Evolutionary conservation across 495 filamentous ascomycete genomes (phyloP), one percentile per base, ranked within the genome.

Genomic region (Annulohypoxylon nitens): DNA sequence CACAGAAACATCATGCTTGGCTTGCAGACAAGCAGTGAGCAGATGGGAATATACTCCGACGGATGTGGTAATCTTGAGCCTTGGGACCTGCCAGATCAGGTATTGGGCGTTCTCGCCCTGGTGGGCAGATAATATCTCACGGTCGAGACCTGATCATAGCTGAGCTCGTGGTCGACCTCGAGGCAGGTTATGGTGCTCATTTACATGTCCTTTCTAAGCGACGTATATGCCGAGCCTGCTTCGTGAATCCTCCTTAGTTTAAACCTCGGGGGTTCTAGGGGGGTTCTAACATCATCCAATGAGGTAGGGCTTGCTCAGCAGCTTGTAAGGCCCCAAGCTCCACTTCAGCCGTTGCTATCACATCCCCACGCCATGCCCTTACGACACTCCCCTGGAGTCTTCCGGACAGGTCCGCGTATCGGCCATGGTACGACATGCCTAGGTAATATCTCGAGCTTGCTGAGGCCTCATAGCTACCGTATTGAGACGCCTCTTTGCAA

Each of bases 61-160:
- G 16, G 4, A 69, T 50, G 54, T 61, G 61, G 66, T 65, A 69
- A 39, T 53, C 51, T 50, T 18, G 30, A 57, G 57, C 39, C 67
- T 57, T 73, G 66, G 75, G 73, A 75, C 73, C 72, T 69, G 72
- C 73, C 73, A 33, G 69, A 77, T 70, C 66, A 70, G 72, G 75
- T 34, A 62, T 69, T 71, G 55, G 39, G 34, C 43, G 66, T 64
- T 69, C 64, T 70, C 53, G 70, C 63, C 69, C 48, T 55, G 51
- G 57, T 69, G 61, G 61, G 53, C 61, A 71, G 63, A 67, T 61
- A 39, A 71, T 64, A 63, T 62, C 53, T 75, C 54, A 51, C 62
- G 66, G 69, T 72, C 69, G 57, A 65, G 65, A 71, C 59, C 64
- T 64, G 54, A 54, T 61, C 60, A 26, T 26, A 62, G 30, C 61